Evolutionary conservation across 257 asterid genomes (phyloP).

Genomic region (Paulownia fortunei): DNA sequence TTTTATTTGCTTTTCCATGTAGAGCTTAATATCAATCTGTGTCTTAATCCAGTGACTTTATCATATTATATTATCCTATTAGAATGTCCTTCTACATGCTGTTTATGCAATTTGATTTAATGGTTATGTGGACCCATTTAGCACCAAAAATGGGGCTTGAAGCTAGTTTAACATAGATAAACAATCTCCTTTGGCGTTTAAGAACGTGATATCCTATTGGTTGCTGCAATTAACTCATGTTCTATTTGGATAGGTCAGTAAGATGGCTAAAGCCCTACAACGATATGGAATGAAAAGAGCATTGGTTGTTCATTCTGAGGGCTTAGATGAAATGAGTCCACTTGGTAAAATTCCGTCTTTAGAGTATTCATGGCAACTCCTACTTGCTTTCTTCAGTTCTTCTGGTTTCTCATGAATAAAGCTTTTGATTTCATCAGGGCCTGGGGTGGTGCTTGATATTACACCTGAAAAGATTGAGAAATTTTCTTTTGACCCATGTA

Average conservation of each 20-base stretch:
- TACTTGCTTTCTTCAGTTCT: not conserved
- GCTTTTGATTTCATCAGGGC: slow-evolving; percentile 54
- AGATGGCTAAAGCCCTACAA: slow-evolving; percentile 85
- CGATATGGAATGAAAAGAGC: slow-evolving; percentile 81
- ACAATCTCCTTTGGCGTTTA: no score
- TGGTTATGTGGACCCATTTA: no score
- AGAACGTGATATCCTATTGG: no score
- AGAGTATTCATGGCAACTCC: not conserved
- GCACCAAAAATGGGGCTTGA: no score
- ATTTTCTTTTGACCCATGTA: slow-evolving; percentile 76
- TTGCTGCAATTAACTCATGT: not conserved
- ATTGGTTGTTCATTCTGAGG: slow-evolving; percentile 80
- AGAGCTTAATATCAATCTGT: no score
- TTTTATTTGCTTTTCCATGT: no score
- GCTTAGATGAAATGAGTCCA: slow-evolving; percentile 92
- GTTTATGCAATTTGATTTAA: no score
- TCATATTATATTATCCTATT: not conserved
- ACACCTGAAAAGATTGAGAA: slow-evolving; percentile 63
- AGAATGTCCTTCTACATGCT: not conserved
- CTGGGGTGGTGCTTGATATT: slow-evolving; percentile 74
- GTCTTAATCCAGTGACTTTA: no score
- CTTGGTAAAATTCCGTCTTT: slow-evolving; percentile 56
- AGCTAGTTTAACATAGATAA: no score
- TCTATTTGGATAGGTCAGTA: slow-evolving; percentile 52
- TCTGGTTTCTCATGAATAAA: not conserved